These are phyloP conservation scores for Cryphonectria parasitica DNA, from an alignment of 2,329 filamentous ascomycete genomes.

Conservation along the genomic window DNA sequence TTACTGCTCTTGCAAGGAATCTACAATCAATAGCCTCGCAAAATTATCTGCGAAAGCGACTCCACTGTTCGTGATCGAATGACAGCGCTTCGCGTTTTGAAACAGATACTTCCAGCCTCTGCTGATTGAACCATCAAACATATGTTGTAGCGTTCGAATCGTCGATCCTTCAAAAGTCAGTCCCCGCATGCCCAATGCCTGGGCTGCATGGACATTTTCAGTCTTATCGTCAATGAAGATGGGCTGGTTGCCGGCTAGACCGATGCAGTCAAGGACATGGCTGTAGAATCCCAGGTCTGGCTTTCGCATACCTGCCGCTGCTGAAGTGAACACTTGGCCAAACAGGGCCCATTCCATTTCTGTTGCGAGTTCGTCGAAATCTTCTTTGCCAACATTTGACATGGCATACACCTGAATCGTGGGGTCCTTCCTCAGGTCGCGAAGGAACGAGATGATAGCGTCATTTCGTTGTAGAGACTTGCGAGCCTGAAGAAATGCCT, in stretches of 20 bases:
- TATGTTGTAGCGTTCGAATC: not conserved
- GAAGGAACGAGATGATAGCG: conserved; percentile 22
- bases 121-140: not conserved
- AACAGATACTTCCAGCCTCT: not conserved
- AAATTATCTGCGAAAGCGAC: not conserved
- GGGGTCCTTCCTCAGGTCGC: conserved; percentile 29
- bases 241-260: not conserved
- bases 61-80: not conserved
- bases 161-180: not conserved
- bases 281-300: conserved; percentile 40
- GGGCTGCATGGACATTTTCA: not conserved
- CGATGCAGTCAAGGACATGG: conserved; percentile 36
- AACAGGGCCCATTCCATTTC: conserved; percentile 40
- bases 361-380: conserved; percentile 34
- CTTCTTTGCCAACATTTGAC: conserved; percentile 39
- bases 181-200: not conserved
- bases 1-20: not conserved
- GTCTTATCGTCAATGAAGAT: not conserved
- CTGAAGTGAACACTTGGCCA: conserved; percentile 41
- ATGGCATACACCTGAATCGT: conserved; percentile 36
- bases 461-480: conserved; percentile 35
- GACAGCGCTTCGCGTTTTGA: not conserved
- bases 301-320: conserved; percentile 40
- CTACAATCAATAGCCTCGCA: not conserved
- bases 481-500: conserved; percentile 37